Evolutionary conservation across 2,329 filamentous ascomycete species (phyloP).

Genomic region (Amesomyces nigricolor): DNA sequence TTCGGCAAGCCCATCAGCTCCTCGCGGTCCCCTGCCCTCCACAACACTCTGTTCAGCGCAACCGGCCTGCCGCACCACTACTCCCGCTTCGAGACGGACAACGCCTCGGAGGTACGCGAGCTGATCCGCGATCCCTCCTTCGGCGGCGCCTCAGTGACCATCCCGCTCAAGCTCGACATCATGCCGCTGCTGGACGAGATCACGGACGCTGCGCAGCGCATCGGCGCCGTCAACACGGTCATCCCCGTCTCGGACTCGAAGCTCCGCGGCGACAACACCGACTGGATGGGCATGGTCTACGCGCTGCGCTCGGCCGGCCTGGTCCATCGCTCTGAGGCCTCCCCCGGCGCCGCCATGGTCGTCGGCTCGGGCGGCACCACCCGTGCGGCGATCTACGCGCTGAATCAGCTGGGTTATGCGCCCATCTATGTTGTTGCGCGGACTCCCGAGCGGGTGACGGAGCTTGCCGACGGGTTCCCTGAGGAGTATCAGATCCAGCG

Average conservation of each 20-base stretch:
- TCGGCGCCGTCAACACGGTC: constrained; percentile 94
- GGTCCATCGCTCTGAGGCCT: constrained; percentile 31
- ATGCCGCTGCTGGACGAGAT: constrained; percentile 75
- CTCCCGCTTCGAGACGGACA: constrained; percentile 65
- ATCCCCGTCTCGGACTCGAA: constrained; percentile 50
- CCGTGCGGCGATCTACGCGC: constrained; percentile 81
- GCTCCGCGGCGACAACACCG: constrained; percentile 84
- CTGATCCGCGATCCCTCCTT: constrained; percentile 69
- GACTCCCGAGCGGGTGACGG: constrained; percentile 60
- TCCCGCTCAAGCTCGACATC: constrained; percentile 87
- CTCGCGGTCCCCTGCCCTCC: constrained; percentile 80
- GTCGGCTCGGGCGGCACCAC: constrained; percentile 90
- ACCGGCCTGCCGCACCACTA: constrained; percentile 85
- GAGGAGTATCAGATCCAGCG: constrained; percentile 62
- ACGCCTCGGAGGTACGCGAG: constrained; percentile 53
- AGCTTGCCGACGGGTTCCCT: constrained; percentile 68
- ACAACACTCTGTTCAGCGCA: constrained; percentile 75
- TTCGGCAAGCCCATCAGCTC: constrained; percentile 80
- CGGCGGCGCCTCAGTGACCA: constrained; percentile 91
- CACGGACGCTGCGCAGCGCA: constrained; percentile 69
- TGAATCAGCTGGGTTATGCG: constrained; percentile 75
- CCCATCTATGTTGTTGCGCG: constrained; percentile 86
- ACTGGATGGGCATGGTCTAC: constrained; percentile 88
- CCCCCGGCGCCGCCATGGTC: constrained; percentile 61
- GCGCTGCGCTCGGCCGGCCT: constrained; percentile 67